Evolutionary conservation across 2,329 filamentous ascomycete species (phyloP).

Genomic region (Escovopsis sp.): DNA sequence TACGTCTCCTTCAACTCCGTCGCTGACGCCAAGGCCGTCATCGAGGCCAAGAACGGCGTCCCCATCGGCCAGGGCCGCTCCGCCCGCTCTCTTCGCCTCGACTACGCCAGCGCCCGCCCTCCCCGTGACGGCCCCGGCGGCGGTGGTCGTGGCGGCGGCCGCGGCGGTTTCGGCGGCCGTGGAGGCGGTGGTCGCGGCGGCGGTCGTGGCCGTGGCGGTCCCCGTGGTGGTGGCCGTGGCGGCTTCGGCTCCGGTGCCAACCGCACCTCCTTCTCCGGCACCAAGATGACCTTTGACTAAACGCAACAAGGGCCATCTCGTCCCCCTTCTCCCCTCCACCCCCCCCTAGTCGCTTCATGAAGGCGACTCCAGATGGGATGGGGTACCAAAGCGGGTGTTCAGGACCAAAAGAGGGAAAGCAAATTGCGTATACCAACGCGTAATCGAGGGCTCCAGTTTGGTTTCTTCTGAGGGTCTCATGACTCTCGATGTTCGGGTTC

Average conservation of each 20-base stretch:
- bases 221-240: conserved; percentile 31
- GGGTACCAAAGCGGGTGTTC: no score
- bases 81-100: conserved; percentile 64
- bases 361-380: no score
- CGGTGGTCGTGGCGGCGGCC: conserved; percentile 36
- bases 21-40: conserved; percentile 67
- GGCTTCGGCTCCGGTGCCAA: conserved; percentile 37
- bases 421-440: conserved; percentile 22
- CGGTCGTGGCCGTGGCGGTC: conserved; percentile 33
- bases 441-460: conserved; percentile 5
- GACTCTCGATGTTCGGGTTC: conserved; percentile 14
- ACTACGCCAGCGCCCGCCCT: conserved; percentile 58
- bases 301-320: conserved; percentile 30
- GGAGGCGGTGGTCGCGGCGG: conserved; percentile 29
- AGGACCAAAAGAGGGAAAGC: conserved; percentile 23
- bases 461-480: conserved; percentile 21
- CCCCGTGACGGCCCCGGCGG: conserved; percentile 40
- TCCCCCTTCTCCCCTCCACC: conserved; percentile 13
- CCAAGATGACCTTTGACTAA: conserved; percentile 58
- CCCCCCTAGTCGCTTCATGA: no score
- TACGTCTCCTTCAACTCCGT: conserved; percentile 73
- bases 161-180: conserved; percentile 27
- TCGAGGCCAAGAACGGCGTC: conserved; percentile 53
- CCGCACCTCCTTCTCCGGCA: conserved; percentile 41
- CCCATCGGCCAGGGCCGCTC: conserved; percentile 47